Conservation (phyloP, 306 rosid genomes). For the Malus fusca region DNA sequence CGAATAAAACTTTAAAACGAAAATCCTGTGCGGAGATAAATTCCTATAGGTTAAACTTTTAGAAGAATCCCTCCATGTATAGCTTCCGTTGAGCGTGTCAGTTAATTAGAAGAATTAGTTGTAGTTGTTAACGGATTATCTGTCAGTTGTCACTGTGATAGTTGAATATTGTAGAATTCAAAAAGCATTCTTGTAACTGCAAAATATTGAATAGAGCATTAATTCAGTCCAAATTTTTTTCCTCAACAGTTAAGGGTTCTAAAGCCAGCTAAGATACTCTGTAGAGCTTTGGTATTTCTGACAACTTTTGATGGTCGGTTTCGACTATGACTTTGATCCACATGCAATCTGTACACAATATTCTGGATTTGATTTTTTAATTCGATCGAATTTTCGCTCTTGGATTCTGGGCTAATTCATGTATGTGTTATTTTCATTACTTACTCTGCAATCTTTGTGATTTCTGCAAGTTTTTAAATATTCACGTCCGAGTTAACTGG, state of each 20-base stretch:
- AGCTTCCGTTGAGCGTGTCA: neutral
- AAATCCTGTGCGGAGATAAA: too few relatives aligned
- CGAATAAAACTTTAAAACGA: too few relatives aligned
- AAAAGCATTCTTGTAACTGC: too few relatives aligned
- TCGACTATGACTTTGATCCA: neutral
- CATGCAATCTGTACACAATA: neutral
- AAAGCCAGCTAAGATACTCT: too few relatives aligned
- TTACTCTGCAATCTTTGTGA: neutral
- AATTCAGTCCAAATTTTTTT: too few relatives aligned
- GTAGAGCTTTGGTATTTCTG: neutral
- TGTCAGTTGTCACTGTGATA: neutral
- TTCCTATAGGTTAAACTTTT: too few relatives aligned
- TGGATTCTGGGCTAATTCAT: neutral
- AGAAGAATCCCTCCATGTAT: neutral
- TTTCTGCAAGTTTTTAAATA: neutral
- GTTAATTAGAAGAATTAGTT: neutral
- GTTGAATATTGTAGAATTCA: neutral
- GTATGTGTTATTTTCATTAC: neutral
- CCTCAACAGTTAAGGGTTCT: neutral
- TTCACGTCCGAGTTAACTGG: neutral
- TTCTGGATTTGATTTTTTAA: neutral
- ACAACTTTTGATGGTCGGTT: neutral
- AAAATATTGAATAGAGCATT: neutral
- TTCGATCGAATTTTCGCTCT: neutral
- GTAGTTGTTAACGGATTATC: neutral